Percentiles rank a stretch among this genome's conserved stretches.
Conservation (phyloP, 768 basidiomycete species). For the Daedaleopsis nitida region DNA sequence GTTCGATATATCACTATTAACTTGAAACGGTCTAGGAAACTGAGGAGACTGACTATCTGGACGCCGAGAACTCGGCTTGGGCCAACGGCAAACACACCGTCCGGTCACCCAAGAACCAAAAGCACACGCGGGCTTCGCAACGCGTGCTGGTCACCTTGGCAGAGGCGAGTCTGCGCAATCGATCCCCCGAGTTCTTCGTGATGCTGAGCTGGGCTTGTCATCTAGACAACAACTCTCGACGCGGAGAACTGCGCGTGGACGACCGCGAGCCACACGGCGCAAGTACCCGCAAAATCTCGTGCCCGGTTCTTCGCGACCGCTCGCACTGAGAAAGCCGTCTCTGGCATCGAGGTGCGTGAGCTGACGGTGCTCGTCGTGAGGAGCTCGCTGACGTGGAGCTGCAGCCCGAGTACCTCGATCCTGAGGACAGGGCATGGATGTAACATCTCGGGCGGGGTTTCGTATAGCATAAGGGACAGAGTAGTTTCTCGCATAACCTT, state of each 20-base stretch:
- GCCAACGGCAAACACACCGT: constrained; percentile 3
- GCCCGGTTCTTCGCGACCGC: constrained; percentile 3
- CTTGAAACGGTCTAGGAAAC: not conserved
- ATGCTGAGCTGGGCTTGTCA: not conserved
- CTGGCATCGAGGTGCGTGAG: constrained; percentile 5
- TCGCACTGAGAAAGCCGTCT: not conserved
- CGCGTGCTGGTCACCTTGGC: not conserved
- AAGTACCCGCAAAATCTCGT: not conserved
- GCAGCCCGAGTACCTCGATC: constrained; percentile 23
- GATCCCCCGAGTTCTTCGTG: not conserved
- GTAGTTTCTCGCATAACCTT: not conserved
- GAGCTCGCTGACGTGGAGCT: not conserved
- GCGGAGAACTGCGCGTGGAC: constrained; percentile 44
- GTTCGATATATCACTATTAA: not conserved
- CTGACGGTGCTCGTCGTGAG: no score
- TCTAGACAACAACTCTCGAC: constrained; percentile 32
- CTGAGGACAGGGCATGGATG: constrained; percentile 26
- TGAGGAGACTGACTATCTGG: constrained; percentile 9
- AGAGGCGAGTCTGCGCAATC: not conserved
- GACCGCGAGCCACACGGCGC: not conserved
- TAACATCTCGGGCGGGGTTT: not conserved
- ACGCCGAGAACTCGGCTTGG: constrained; percentile 22
- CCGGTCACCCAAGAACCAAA: constrained; percentile 1
- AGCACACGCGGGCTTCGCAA: not conserved
- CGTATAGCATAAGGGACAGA: not conserved